Conservation (phyloP, 768 basidiomycete genomes). For the Amanita thiersii region DNA sequence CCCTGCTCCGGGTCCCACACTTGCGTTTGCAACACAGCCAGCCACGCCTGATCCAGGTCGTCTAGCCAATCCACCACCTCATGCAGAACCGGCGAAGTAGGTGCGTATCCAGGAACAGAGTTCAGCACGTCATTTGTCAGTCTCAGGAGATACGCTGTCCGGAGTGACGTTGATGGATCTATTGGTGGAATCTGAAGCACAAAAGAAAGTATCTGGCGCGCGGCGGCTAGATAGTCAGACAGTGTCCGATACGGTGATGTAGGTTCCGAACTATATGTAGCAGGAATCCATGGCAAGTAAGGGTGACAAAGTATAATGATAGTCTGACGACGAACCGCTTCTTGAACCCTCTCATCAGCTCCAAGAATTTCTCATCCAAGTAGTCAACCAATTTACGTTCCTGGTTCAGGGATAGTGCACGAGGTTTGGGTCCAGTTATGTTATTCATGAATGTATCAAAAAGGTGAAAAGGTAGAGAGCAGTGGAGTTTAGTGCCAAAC, state of each 20-base stretch:
- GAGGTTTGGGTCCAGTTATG: no score
- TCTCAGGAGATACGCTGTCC: constrained; percentile 61
- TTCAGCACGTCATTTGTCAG: constrained; percentile 60
- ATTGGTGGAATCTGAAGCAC: constrained; percentile 71
- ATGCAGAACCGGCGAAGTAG: constrained; percentile 33
- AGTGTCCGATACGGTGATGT: constrained; percentile 51
- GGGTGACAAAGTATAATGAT: neutral
- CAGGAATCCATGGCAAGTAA: constrained; percentile 10
- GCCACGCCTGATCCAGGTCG: constrained; percentile 71
- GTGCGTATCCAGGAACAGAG: constrained; percentile 54
- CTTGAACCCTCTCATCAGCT: constrained; percentile 61
- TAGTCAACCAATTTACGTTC: constrained; percentile 59
- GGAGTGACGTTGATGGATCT: constrained; percentile 59
- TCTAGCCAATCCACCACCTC: constrained; percentile 59
- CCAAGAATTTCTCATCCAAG: constrained; percentile 57
- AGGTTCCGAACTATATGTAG: constrained; percentile 35
- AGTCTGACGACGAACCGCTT: constrained; percentile 50
- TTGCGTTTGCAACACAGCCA: constrained; percentile 53
- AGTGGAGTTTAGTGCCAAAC: no score
- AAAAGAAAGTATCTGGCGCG: constrained; percentile 47
- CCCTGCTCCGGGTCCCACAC: constrained; percentile 54
- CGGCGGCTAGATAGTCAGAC: constrained; percentile 47
- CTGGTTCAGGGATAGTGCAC: constrained; percentile 41
- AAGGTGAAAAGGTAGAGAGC: no score
- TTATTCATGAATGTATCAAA: no score